phyloP scores from a whole-genome alignment of 169 alveolate genomes.

The Cryptosporidium viatorum region DNA sequence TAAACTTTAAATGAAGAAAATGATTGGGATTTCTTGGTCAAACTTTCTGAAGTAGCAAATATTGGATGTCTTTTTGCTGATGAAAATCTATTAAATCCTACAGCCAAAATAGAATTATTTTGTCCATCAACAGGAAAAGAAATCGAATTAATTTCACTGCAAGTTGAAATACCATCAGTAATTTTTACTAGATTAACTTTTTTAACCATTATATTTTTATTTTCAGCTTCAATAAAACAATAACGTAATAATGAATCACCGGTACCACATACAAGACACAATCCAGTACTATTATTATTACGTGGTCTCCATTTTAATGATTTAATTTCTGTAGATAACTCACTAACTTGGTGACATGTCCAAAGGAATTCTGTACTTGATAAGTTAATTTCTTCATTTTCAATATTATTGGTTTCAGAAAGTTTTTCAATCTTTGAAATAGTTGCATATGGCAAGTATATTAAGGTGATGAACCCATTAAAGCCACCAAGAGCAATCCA shows the following conservation, averaged over 20 bases:
- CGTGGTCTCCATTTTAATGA: slow-evolving; percentile 66
- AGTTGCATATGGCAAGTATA: slow-evolving; percentile 25
- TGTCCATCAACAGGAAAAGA: slow-evolving; percentile 1
- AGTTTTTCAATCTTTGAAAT: slow-evolving; percentile 30
- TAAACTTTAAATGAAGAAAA: slow-evolving; percentile 69
- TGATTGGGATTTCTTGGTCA: slow-evolving; percentile 31
- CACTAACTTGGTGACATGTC: slow-evolving; percentile 67
- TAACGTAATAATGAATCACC: slow-evolving; percentile 60
- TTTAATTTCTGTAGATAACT: slow-evolving; percentile 50
- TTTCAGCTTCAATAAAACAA: slow-evolving; percentile 59
- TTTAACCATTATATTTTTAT: slow-evolving; percentile 15
- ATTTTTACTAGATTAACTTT: slow-evolving; percentile 52
- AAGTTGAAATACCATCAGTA: slow-evolving; percentile 58
- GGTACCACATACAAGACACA: slow-evolving; percentile 73
- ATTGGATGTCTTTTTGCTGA: slow-evolving; percentile 65
- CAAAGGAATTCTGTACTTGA: slow-evolving; percentile 33
- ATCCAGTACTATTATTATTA: neutral
- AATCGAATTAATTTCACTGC: slow-evolving; percentile 56
- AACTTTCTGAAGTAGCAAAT: slow-evolving; percentile 44
- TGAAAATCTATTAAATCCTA: slow-evolving; percentile 43
- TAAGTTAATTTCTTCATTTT: slow-evolving; percentile 34
- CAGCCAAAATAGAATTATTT: slow-evolving; percentile 17
- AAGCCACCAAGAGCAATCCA: slow-evolving; percentile 71
- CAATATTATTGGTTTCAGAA: neutral
- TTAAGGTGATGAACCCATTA: slow-evolving; percentile 34